phyloP scores from a whole-genome alignment of 352 stramenopile species.

The Phytophthora palmivora region DNA sequence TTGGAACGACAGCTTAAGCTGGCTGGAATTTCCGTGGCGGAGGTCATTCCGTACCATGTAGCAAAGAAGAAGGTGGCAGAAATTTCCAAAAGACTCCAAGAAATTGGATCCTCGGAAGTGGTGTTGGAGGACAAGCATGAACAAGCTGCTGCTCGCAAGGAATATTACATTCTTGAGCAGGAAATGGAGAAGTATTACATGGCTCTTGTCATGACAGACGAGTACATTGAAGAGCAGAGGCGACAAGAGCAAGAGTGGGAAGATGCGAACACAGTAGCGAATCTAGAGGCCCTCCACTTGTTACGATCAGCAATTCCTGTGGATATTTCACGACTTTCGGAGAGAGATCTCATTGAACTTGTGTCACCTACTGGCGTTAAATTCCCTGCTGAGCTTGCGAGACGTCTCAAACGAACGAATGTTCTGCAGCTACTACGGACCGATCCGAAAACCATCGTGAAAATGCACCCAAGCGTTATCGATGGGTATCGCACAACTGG shows the following conservation, averaged over 20 bases:
- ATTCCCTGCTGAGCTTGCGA: slow-evolving; percentile 73
- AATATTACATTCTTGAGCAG: slow-evolving; percentile 91
- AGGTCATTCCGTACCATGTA: slow-evolving; percentile 90
- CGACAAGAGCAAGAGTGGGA: slow-evolving; percentile 80
- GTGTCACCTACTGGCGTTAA: slow-evolving; percentile 65
- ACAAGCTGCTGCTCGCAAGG: slow-evolving; percentile 63
- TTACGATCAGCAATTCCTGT: slow-evolving; percentile 85
- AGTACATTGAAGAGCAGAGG: slow-evolving; percentile 87
- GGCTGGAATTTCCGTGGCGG: slow-evolving; percentile 81
- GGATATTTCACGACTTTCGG: slow-evolving; percentile 78
- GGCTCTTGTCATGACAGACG: slow-evolving; percentile 89
- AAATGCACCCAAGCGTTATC: slow-evolving; percentile 87
- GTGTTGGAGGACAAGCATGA: slow-evolving; percentile 54
- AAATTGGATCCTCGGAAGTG: slow-evolving; percentile 83
- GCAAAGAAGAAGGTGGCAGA: slow-evolving; percentile 79
- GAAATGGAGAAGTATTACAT: slow-evolving; percentile 93
- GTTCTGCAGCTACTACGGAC: slow-evolving; percentile 83
- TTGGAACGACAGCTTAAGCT: slow-evolving; percentile 78
- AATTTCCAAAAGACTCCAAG: slow-evolving; percentile 82
- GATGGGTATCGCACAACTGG: slow-evolving; percentile 66
- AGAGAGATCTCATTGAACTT: slow-evolving; percentile 66
- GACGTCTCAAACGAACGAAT: slow-evolving; percentile 91
- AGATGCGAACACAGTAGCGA: slow-evolving; percentile 52
- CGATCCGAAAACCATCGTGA: slow-evolving; percentile 71
- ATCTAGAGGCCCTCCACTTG: slow-evolving; percentile 58